Base-by-base conservation (phyloP, 2,329 filamentous ascomycete genomes). In the Paecilomyces sp. region DNA sequence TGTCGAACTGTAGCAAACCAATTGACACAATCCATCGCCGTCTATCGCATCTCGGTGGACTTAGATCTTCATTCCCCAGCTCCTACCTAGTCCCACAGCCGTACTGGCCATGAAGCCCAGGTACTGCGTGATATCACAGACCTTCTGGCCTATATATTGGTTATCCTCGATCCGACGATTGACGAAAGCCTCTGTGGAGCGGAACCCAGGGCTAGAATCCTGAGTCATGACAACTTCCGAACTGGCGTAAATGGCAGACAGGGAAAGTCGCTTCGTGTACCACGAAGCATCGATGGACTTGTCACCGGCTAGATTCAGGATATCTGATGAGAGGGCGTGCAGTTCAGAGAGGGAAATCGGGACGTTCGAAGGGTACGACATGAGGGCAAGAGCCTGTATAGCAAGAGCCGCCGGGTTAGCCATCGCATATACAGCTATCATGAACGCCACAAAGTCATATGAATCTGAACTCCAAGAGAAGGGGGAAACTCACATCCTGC, bases 161-260 rank as follows among this genome's bases (percentile, higher is more conserved):
- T 84, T 79, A 77, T 95, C 92, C 61, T 85, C 81, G 59, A 96
- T 76, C 62, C 93, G 83, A 52, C 91, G 83, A 58, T 88, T 83
- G 57, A 97, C 78, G 72, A 97, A 99, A 9, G 85, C 82, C 64
- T 87, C 87, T 3, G 94, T 97, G 63, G 92, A 90, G 9, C 70
- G 73, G 68, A 90, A 94, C n/a, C 84, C 85, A 0, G 82, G 77
- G 3, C 88, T 92, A 61, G 80, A 82, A 75, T 97, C 94, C 61
- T 89, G 92, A 24, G 92, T 97, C 92, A 97, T 97, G 77, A 92
- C 96, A 4, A 97, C 80, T 76, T 99, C 94, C 59, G 88, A 84
- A 34, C 87, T 85, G 57, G 91, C 91, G 70, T 90, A 91, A n/a
- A 90, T 81, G 1, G 82, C 81, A 0, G 84, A 81, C 25, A 90